Evolutionary conservation across 2,329 filamentous ascomycete genomes (phyloP), one percentile per base, ranked within the genome.

Genomic region (Botrytis hyacinthi): DNA sequence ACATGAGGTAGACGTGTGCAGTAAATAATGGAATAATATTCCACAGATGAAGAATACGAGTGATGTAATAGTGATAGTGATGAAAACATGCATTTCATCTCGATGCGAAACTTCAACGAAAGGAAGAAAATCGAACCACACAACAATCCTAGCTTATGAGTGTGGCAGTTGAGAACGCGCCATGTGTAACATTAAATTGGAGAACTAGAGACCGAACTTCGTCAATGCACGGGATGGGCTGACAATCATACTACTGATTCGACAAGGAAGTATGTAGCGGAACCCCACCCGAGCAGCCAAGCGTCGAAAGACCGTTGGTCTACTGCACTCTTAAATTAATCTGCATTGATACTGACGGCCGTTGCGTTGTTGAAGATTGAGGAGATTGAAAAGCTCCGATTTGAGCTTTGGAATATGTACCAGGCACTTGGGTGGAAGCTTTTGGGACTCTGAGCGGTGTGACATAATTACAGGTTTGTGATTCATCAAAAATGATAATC

Each of bases 181-280:
- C 71, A 48, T 72, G 71, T 72, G 16, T 18, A 48, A 69, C 71
- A 46, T 72, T 32, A 32, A n/a, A 59, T 51, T 60, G 40, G 32
- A n/a, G 61, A 67, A 20, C 29, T 7, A 26, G 62, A 22, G 51
- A 10, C 37, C 44, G 29, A 57, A 48, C 26, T 72, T 72, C 26
- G 4, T 66, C 70, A 67, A 35, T 66, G 20, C 22, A 42, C 32
- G 42, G 35, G 18, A 37, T 42, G 40, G 37, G 48, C 51, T 44
- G 63, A 42, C 32, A 72, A 54, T 71, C 7, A 63, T 63, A 16
- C 35, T 18, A 46, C 40, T 63, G 57, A 71, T 63, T 71, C 26
- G 69, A 10, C 44, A n/a, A 18, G 40, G 40, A 68, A 46, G 22
- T 22, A 57, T 32, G 37, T n/a, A 42, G 48, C 48, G 35, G 66